These are phyloP conservation scores for Pseudocohnilembus persalinus DNA, from an alignment of 169 alveolate species.

Conservation along the genomic window DNA sequence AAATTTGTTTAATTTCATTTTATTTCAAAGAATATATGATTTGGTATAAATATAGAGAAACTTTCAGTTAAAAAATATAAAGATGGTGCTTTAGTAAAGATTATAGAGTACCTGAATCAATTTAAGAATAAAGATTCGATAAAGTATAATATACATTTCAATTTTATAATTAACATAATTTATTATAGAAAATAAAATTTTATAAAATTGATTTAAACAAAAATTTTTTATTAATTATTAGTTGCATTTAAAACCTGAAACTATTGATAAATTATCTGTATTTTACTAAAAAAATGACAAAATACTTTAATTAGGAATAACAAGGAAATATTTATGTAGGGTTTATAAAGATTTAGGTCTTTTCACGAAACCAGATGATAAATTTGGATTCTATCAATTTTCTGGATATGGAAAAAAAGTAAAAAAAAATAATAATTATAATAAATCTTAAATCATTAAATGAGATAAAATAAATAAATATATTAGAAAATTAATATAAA, in stretches of 20 bases:
- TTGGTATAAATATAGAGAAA: neutral
- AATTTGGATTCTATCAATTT: neutral
- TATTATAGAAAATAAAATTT: neutral
- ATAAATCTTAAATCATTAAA: no score
- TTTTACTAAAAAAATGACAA: neutral
- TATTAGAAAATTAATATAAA: no score
- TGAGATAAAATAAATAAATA: no score
- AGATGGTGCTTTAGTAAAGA: neutral
- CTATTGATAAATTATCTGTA: neutral
- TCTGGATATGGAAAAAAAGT: neutral
- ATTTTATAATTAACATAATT: neutral
- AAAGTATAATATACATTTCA: neutral
- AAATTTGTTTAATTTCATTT: no score
- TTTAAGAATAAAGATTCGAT: neutral
- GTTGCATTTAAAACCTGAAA: neutral
- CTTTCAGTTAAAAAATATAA: neutral
- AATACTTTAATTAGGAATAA: neutral
- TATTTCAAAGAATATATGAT: neutral
- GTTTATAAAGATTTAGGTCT: neutral
- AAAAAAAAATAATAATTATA: no score
- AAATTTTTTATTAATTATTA: no score
- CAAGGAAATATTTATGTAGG: neutral
- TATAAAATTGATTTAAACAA: neutral
- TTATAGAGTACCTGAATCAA: neutral
- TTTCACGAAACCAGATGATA: neutral